Percentiles rank a stretch among this genome's conserved stretches.
Evolutionary conservation across 2,329 filamentous ascomycete genomes (phyloP).

Genomic region (Epichloe typhina): DNA sequence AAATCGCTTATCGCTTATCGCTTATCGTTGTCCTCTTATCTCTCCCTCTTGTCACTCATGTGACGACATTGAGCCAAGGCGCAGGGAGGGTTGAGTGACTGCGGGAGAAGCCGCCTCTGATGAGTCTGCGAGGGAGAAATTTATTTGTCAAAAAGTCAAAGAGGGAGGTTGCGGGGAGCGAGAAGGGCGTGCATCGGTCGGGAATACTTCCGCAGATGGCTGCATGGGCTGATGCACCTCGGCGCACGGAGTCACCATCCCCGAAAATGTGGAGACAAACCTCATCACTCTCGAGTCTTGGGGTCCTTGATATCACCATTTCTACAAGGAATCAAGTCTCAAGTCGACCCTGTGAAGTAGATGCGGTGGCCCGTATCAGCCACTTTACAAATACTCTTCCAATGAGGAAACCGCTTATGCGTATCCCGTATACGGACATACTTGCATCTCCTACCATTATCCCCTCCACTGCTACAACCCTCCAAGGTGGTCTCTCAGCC

Average conservation of each 20-base stretch:
- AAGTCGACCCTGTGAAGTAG: not conserved
- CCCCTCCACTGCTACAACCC: constrained; percentile 56
- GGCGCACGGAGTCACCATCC: not conserved
- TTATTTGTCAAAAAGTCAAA: not conserved
- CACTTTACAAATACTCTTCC: constrained; percentile 2
- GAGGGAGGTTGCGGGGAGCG: not conserved
- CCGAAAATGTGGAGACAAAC: no score
- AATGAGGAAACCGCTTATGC: constrained; percentile 63
- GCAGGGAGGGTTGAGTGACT: not conserved
- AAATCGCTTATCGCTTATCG: no score
- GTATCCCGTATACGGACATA: constrained; percentile 81
- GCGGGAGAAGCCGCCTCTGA: no score
- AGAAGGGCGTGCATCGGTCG: constrained; percentile 2
- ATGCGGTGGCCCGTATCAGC: not conserved
- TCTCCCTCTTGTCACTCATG: not conserved
- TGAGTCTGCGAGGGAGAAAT: not conserved
- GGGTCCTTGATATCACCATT: not conserved
- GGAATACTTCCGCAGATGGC: not conserved
- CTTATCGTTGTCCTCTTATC: no score
- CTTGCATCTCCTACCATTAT: constrained; percentile 64
- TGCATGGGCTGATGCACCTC: not conserved
- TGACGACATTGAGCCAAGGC: not conserved
- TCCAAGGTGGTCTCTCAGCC: constrained; percentile 62
- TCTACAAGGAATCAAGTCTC: not conserved
- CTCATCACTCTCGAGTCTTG: no score